A percentile compares a stretch with the other conserved stretches of the same genome.
Conservation (phyloP, 129 eudicot species). For the Mikania micrantha region DNA sequence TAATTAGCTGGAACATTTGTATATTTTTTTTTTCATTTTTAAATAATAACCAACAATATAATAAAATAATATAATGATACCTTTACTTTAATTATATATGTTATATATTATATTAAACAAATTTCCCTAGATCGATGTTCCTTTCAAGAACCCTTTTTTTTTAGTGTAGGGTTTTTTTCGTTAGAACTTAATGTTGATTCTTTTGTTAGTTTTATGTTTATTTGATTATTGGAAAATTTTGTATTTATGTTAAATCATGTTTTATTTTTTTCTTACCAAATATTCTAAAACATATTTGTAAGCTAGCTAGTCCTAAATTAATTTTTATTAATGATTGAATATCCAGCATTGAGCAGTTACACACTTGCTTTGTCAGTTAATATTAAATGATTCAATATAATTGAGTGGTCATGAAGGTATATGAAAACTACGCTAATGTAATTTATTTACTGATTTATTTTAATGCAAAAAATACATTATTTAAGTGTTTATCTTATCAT, state of each 20-base stretch:
- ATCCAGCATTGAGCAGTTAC: constrained; percentile 5
- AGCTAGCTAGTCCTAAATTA: neutral
- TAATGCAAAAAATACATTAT: no score
- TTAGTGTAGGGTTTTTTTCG: neutral
- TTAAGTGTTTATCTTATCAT: neutral
- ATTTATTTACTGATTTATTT: no score
- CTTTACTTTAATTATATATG: no score
- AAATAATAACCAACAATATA: neutral
- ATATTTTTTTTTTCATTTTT: neutral
- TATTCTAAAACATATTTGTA: constrained; percentile 11
- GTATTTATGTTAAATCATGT: constrained; percentile 7
- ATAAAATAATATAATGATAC: neutral
- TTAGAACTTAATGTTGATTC: constrained; percentile 9
- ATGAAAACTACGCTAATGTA: no score
- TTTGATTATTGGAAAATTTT: constrained; percentile 10
- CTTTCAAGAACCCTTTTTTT: neutral
- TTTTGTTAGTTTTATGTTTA: constrained; percentile 1
- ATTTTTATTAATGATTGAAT: neutral
- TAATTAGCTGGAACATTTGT: constrained; percentile 30
- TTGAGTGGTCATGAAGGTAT: neutral
- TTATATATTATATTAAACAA: no score
- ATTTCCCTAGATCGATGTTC: neutral
- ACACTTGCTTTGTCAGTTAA: constrained; percentile 19
- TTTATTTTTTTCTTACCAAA: constrained; percentile 23
- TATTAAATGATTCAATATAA: neutral